phyloP scores from a whole-genome alignment of 2,329 filamentous ascomycete genomes.

The Incumbomyces lentus region DNA sequence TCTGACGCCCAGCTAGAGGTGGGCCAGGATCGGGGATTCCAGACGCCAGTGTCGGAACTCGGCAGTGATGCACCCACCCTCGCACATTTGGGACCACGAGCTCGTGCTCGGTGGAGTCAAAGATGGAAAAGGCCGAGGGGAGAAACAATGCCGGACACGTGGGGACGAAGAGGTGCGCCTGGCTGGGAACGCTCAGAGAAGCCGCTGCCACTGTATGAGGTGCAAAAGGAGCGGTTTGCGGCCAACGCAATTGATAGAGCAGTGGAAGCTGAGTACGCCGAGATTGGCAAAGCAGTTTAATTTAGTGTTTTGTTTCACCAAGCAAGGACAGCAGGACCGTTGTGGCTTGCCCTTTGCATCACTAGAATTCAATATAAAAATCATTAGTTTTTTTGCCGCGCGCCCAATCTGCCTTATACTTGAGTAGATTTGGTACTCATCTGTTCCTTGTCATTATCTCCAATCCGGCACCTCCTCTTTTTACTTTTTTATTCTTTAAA shows the following conservation, averaged over 20 bases:
- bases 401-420: too few species aligned
- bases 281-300: too few species aligned
- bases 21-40: neutral
- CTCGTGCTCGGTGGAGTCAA: slow-evolving; percentile 1
- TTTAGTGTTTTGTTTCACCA: too few species aligned
- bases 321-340: too few species aligned
- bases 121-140: neutral
- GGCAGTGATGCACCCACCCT: neutral
- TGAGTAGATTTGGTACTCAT: too few species aligned
- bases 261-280: too few species aligned
- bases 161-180: neutral
- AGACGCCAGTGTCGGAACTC: neutral
- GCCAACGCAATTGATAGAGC: neutral
- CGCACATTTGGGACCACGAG: neutral
- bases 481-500: too few species aligned
- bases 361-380: too few species aligned
- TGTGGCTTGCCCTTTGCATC: too few species aligned
- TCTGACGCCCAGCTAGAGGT: neutral
- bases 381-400: too few species aligned
- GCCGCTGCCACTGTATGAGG: neutral
- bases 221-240: neutral
- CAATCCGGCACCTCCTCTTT: too few species aligned
- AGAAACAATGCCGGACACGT: neutral
- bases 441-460: too few species aligned
- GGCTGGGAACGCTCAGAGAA: neutral